These are phyloP conservation scores for Podaxis sp. DNA, from an alignment of 768 basidiomycete species.

Conservation along the genomic window DNA sequence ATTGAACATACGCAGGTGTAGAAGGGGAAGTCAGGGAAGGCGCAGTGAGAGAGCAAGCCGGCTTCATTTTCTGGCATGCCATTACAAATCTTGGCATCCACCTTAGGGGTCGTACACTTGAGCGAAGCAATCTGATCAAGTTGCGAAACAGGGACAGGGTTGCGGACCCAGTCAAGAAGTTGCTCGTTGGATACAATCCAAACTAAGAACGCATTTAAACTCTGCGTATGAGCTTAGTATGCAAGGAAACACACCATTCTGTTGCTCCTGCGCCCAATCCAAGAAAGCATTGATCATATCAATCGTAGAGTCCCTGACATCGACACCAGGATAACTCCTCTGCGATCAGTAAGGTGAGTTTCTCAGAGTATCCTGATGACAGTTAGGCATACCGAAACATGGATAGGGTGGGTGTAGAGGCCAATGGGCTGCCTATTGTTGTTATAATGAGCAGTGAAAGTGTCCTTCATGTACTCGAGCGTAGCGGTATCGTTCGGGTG, in stretches of 20 bases:
- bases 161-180: conserved; percentile 70
- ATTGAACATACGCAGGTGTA: conserved; percentile 63
- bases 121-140: conserved; percentile 53
- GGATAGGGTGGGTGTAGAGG: conserved; percentile 81
- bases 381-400: conserved; percentile 51
- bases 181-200: conserved; percentile 77
- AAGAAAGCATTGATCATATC: conserved; percentile 78
- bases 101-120: conserved; percentile 63
- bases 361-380: neutral
- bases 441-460: conserved; percentile 74
- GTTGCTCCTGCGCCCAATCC: conserved; percentile 77
- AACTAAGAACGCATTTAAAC: conserved; percentile 34
- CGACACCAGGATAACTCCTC: conserved; percentile 62
- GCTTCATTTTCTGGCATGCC: conserved; percentile 69
- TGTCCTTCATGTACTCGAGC: conserved; percentile 68
- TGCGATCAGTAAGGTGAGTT: conserved; percentile 18
- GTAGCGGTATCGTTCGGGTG: conserved; percentile 60
- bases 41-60: conserved; percentile 60
- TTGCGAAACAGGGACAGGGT: conserved; percentile 65
- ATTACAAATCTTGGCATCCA: conserved; percentile 71
- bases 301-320: conserved; percentile 52
- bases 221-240: neutral
- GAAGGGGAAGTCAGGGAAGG: conserved; percentile 77
- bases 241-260: conserved; percentile 44
- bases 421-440: conserved; percentile 78